These are phyloP conservation scores for Kodamaea fukazawae DNA, from an alignment of 805 yeast genomes.

Conservation along the genomic window DNA sequence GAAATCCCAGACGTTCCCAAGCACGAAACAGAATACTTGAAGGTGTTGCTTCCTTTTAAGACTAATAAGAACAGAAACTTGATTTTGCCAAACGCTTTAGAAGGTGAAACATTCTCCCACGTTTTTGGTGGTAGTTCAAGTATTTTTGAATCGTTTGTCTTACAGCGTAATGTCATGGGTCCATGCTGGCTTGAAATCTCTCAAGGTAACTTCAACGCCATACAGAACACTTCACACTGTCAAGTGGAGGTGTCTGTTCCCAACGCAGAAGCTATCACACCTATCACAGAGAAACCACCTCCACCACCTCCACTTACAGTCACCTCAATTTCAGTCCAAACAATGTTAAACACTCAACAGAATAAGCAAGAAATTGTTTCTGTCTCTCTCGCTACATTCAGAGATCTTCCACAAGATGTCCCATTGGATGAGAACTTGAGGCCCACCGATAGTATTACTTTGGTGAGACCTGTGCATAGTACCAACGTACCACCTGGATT, in stretches of 20 bases:
- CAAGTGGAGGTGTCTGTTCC: conserved; percentile 65
- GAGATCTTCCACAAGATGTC: conserved; percentile 68
- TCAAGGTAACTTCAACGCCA: conserved; percentile 55
- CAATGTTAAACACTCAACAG: conserved; percentile 68
- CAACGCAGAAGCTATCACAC: conserved; percentile 46
- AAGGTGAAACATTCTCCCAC: conserved; percentile 72
- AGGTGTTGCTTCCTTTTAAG: conserved; percentile 70
- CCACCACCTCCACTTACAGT: conserved; percentile 66
- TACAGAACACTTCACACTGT: conserved; percentile 74
- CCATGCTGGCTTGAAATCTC: conserved; percentile 91
- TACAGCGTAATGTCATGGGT: conserved; percentile 86
- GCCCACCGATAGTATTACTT: conserved; percentile 64
- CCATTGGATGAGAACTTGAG: conserved; percentile 60
- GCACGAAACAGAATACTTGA: conserved; percentile 69
- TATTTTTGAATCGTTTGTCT: conserved; percentile 80
- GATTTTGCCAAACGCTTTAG: conserved; percentile 57
- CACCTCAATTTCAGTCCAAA: conserved; percentile 74
- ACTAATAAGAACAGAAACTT: conserved; percentile 53
- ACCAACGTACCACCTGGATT: conserved; percentile 74
- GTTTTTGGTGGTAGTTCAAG: conserved; percentile 77
- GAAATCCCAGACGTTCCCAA: conserved; percentile 77
- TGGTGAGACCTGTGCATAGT: conserved; percentile 75
- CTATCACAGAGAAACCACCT: conserved; percentile 44
- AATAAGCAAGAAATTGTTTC: conserved; percentile 87
- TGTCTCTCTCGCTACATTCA: conserved; percentile 71